Evolutionary conservation across 192 early-diverging fungal genomes (phyloP), one percentile per base, ranked within the genome.

Genomic region (Haplosporangium gracile): DNA sequence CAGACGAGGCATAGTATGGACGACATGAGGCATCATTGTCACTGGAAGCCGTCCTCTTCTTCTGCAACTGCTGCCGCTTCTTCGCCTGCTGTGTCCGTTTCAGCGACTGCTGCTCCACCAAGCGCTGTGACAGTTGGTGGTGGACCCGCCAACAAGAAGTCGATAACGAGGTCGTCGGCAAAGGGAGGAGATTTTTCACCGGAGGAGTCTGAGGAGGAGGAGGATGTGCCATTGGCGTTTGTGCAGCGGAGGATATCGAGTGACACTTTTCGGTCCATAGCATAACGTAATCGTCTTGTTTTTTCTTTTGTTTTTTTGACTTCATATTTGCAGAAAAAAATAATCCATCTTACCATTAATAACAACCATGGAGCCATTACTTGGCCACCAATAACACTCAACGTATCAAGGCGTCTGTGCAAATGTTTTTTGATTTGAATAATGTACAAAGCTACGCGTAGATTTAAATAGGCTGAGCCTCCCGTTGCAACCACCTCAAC

Each of bases 401-500:
- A 2, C 36, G 36, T 36, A 36, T 15, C 43, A 45, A 45, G 11
- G 13, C 13, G 43, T 15, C 11, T 15, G 43, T 45, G 43, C 43
- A 45, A 45, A 45, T 36, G 36, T 15, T 45, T 10, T 45, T 45
- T 11, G 13, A 43, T 11, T 11, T 45, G 20, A 51, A 51, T 51
- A 51, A 51, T 51, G 40, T 73, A 32, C 8, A 73, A 51, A 13
- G 69, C 3, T 70, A 36, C 8, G 1, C 38, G 42, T 29, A 73
- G 7, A 6, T 13, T 26, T 60, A 75, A 71, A 97, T 90, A 9
- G 94, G 86, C 45, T 87, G 77, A 2, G 97, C 95, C 74, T 99
- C 96, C 70, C 92, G 91, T 83, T 93, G 85, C 55, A 99, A 90
- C 98, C 98, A 99, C 71, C 91, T 81, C 49, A 90, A 90, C 9